Percentiles rank a stretch among this genome's conserved stretches.
phyloP scores from a whole-genome alignment of 2,329 filamentous ascomycete genomes.

The Lojkania enalia region DNA sequence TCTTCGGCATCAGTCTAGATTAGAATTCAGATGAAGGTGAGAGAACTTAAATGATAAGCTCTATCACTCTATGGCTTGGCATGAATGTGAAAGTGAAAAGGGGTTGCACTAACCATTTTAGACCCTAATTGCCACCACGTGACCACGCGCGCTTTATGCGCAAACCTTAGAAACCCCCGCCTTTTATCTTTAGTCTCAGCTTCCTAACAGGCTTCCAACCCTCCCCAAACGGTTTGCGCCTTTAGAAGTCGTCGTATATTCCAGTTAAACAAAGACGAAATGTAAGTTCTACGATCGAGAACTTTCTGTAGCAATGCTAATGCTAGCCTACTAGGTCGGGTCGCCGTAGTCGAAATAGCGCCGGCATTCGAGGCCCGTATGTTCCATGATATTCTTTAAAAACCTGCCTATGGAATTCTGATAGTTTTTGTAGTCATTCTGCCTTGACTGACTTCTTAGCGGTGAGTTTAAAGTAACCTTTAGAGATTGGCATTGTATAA shows the following conservation, averaged over 20 bases:
- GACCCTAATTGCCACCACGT: constrained; percentile 37
- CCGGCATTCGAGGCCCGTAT: constrained; percentile 56
- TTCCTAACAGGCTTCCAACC: too few species aligned
- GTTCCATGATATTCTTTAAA: too few species aligned
- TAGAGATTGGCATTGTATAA: not conserved
- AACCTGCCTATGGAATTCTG: not conserved
- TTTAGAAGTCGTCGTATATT: too few species aligned
- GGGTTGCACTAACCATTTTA: constrained; percentile 8
- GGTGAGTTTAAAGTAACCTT: constrained; percentile 46
- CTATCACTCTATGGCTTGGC: too few species aligned
- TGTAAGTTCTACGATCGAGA: too few species aligned
- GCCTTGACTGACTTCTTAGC: constrained; percentile 70
- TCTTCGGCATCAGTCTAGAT: too few species aligned
- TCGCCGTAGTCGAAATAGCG: constrained; percentile 45
- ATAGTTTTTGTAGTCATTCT: constrained; percentile 50
- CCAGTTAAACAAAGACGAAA: too few species aligned
- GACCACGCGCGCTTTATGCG: constrained; percentile 22
- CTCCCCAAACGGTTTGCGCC: too few species aligned
- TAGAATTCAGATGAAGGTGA: too few species aligned
- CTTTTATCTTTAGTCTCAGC: constrained; percentile 9
- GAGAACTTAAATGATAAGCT: too few species aligned
- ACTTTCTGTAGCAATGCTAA: too few species aligned
- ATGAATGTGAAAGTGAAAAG: constrained; percentile 4
- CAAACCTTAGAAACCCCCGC: constrained; percentile 1
- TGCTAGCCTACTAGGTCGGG: too few species aligned